Evolutionary conservation across 306 rosid species (phyloP).

Genomic region (Rubus parviflorus): DNA sequence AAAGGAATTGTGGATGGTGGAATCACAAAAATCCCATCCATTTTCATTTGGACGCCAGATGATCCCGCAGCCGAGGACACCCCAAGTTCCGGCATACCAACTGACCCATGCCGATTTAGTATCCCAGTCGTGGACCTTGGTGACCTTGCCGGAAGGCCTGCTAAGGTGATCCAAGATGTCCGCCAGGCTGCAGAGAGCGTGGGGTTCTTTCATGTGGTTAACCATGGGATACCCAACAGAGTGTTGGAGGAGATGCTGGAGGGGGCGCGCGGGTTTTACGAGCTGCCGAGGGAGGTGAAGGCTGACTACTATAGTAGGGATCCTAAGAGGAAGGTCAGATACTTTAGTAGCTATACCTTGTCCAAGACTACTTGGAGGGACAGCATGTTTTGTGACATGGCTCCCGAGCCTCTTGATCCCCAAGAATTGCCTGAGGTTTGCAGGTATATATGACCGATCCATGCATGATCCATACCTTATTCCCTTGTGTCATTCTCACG

Average conservation of each 20-base stretch:
- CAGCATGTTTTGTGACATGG: neutral
- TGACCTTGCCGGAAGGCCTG: neutral
- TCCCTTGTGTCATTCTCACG: no score
- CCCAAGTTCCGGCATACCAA: neutral
- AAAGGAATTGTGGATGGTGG: neutral
- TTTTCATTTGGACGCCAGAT: neutral
- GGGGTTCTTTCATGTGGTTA: neutral
- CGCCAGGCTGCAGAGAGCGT: neutral
- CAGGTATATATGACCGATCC: neutral
- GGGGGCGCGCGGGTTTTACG: neutral
- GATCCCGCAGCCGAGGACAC: neutral
- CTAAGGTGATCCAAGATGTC: neutral
- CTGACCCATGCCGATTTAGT: neutral
- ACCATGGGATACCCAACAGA: slow-evolving; percentile 3
- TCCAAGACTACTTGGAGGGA: neutral
- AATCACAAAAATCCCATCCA: slow-evolving; percentile 2
- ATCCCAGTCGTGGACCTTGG: neutral
- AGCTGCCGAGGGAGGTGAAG: slow-evolving; percentile 8
- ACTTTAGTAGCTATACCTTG: neutral
- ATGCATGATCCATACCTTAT: neutral
- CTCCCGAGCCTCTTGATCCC: neutral
- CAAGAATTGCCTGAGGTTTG: neutral
- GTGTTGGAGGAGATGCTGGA: neutral
- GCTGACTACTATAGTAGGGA: slow-evolving; percentile 1
- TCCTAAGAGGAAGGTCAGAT: neutral